Evolutionary conservation across 2,329 filamentous ascomycete genomes (phyloP).

Genomic region (Aspergillus pseudonomiae): DNA sequence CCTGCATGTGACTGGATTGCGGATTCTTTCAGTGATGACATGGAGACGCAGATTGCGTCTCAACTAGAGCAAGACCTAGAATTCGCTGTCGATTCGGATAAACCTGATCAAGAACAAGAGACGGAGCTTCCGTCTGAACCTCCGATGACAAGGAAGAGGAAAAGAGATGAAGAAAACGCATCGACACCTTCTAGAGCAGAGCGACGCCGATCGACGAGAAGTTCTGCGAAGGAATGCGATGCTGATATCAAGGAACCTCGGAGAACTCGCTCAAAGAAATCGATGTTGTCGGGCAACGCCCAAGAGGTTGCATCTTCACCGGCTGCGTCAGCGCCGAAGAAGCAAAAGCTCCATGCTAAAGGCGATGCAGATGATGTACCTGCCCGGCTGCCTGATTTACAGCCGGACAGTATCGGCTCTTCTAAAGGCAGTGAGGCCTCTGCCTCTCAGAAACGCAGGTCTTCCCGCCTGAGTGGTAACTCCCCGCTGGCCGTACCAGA

Average conservation of each 20-base stretch:
- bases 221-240: conserved; percentile 23
- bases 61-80: conserved; percentile 50
- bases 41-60: conserved; percentile 49
- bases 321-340: conserved; percentile 26
- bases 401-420: neutral
- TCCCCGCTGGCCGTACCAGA: conserved; percentile 16
- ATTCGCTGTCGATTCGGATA: conserved; percentile 36
- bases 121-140: conserved; percentile 8
- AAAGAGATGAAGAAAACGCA: conserved; percentile 30
- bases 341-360: conserved; percentile 27
- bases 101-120: conserved; percentile 9
- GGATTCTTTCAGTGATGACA: conserved; percentile 44
- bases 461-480: conserved; percentile 31
- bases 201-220: conserved; percentile 35
- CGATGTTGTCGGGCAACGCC: conserved; percentile 2
- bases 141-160: conserved; percentile 37
- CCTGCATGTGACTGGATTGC: conserved; percentile 26
- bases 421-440: conserved; percentile 11
- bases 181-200: conserved; percentile 22
- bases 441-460: conserved; percentile 34
- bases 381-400: neutral
- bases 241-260: conserved; percentile 16
- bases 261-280: conserved; percentile 20
- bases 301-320: conserved; percentile 20
- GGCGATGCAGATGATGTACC: neutral